Base-by-base conservation (phyloP, 331 rosid genomes). In the Phaseolus coccineus region DNA sequence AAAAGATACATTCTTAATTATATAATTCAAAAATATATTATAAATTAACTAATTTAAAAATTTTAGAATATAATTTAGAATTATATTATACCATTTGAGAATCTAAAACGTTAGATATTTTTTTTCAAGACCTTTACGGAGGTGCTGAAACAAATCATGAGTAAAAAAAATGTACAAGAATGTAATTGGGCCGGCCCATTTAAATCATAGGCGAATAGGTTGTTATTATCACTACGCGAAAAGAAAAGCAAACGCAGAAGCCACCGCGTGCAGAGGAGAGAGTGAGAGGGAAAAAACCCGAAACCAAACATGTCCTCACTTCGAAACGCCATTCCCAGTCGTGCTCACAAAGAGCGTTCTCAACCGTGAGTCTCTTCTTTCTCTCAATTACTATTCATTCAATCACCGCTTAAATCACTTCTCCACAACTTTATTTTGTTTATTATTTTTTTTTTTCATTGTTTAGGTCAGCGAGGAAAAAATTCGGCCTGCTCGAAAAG, bases 331-430 rank as follows among this genome's bases (percentile, higher is more conserved):
- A 11, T 95, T 39, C 89, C 88, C 77, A 81, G 93, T 59, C 89
- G 90, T 27, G 92, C 97, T 81, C 97, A 94, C 84, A 94, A 90
- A 83, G 98, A 95, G 76, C 93, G 97, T 63, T 56, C 92, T 73
- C 98, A 92, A 83, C 95, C 97, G 97, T 92, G 69, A 88, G 90
- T 24, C 15, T 24, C 15, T 6, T 79, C 27, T 15, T 46, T 56
- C 48, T 25, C 14, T 24, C 53, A 1, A 25, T 61, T 25, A 0
- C 56, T 57, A 30, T 65, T 73, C 33, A 0, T 46, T 46, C 51
- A 42, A 40, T 44, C 14, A 9, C 15, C 48, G 14, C 10, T 42
- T 42, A 2, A 11, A 46, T 16, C 33, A 10, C 69, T 4, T 6
- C 3, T 30, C 11, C 27, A 5, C 19, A 2, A 10, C 67, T 64